Conservation (phyloP, 352 stramenopile species). For the Nothophytophthora sp. region DNA sequence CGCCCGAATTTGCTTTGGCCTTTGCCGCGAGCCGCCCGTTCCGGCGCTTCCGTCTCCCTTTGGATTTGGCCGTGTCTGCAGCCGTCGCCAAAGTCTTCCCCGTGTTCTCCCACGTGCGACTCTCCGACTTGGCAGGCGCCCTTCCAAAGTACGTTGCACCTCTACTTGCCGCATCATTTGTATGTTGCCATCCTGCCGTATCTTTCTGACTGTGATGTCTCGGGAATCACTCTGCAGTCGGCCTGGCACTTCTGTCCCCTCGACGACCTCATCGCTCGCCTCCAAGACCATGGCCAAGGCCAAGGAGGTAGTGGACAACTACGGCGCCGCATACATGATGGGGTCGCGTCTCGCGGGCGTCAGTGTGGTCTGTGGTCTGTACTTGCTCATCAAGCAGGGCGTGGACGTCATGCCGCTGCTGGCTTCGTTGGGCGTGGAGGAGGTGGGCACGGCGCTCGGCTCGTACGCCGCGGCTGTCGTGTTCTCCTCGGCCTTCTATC, state of each 20-base stretch:
- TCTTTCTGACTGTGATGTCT: too few species aligned
- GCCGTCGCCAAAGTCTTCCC: slow-evolving; percentile 74
- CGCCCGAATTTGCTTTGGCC: slow-evolving; percentile 83
- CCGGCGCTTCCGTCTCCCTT: slow-evolving; percentile 73
- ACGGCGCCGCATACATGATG: slow-evolving; percentile 90
- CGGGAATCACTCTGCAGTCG: slow-evolving; percentile 24
- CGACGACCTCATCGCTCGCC: slow-evolving; percentile 29
- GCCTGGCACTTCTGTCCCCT: slow-evolving; percentile 8
- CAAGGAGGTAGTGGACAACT: slow-evolving; percentile 82
- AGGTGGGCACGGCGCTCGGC: slow-evolving; percentile 68
- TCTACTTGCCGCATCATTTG: too few species aligned
- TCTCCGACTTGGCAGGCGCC: slow-evolving; percentile 64
- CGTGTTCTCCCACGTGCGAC: slow-evolving; percentile 62
- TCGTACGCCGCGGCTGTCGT: slow-evolving; percentile 81
- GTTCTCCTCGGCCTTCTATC: slow-evolving; percentile 79
- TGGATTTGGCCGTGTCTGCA: slow-evolving; percentile 72
- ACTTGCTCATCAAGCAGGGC: slow-evolving; percentile 79
- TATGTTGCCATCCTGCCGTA: too few species aligned
- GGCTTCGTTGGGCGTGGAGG: slow-evolving; percentile 65
- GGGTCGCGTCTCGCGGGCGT: slow-evolving; percentile 81
- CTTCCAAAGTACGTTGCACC: slow-evolving; percentile 52
- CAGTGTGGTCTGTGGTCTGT: slow-evolving; percentile 68
- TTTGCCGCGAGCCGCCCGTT: slow-evolving; percentile 85
- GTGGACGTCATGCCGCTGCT: slow-evolving; percentile 83
- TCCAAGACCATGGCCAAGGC: slow-evolving; percentile 67